Conservation (phyloP, 169 alveolate genomes). For the Fabrea salina region DNA sequence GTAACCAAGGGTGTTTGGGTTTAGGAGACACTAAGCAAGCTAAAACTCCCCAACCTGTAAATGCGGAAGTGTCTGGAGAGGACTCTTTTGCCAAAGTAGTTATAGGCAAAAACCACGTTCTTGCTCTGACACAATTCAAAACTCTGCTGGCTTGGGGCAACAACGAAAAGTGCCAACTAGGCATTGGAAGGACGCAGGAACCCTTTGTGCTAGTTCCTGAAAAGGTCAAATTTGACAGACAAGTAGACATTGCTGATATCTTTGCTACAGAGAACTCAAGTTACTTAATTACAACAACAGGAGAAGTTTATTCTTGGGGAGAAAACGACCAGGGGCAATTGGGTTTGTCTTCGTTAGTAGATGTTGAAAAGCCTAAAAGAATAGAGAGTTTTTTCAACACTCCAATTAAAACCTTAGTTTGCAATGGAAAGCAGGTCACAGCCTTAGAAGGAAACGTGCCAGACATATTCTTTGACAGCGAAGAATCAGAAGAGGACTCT, state of each 20-base stretch:
- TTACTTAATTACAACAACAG: neutral
- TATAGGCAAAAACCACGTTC: constrained; percentile 25
- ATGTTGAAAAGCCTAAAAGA: neutral
- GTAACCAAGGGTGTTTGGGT: constrained; percentile 15
- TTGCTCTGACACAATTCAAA: constrained; percentile 28
- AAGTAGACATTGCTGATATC: neutral
- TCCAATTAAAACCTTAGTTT: neutral
- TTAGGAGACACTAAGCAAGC: neutral
- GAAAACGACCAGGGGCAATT: constrained; percentile 48
- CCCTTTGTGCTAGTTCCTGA: neutral
- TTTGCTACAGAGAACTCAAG: neutral
- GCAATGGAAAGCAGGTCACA: neutral
- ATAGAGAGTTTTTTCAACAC: neutral
- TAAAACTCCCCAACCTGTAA: neutral
- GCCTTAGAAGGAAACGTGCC: neutral
- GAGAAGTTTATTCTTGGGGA: constrained; percentile 35
- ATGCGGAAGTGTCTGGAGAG: neutral
- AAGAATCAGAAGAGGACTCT: neutral
- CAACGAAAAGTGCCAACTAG: constrained; percentile 49
- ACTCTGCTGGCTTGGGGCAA: constrained; percentile 57
- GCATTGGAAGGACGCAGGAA: neutral
- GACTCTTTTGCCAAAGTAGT: constrained; percentile 17
- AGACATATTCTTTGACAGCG: neutral
- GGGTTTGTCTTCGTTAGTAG: constrained; percentile 34
- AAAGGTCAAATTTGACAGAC: neutral